Base-by-base conservation (phyloP, 2,329 filamentous ascomycete genomes). In the Neonectria sp. region DNA sequence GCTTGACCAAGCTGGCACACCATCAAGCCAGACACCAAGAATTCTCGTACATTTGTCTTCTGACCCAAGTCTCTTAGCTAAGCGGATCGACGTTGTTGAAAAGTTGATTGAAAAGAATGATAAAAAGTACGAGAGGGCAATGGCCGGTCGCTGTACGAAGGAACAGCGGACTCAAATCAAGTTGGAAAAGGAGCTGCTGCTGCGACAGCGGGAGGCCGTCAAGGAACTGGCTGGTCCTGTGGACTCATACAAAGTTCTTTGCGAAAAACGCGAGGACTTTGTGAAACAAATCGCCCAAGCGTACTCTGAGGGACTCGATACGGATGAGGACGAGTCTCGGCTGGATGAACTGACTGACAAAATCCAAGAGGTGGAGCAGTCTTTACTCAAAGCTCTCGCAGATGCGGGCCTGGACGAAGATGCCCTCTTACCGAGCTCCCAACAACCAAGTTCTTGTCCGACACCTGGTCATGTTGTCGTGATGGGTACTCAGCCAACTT, bases 251-350 rank as follows among this genome's bases (percentile, higher is more conserved):
- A 79, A 79, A 51, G 73, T 79, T 3, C 76, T 89, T 13, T 79
- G 79, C 46, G 77, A 77, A 17, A 82, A 85, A 68, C 82, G 82
- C 51, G 84, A 89, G 65, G 74, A 79, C 6, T 76, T 90, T 25
- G 80, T 86, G 0, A 77, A 83, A 53, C 79, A 82, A 57, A 83
- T 90, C 55, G 81, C 82, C 3, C 79, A 86, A 63, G 85, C 85
- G 0, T 90, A 89, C 67, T 82, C 82, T 15, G 82, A 86, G 11
- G 83, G 83, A 27, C 74, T 85, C 15, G 84, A 89, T 55, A 89
- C 85, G 1, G 83, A 86, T 3, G 83, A 85, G 11, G 85, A 88
- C 25, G 87, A 90, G 71, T 73, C 76, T 37, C 82, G 80, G 46
- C 77, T 89, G 9, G 86, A 89, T 65, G 80, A 84, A 40, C 73